Evolutionary conservation across 257 asterid genomes (phyloP).

Genomic region (Primulina huaijiensis): DNA sequence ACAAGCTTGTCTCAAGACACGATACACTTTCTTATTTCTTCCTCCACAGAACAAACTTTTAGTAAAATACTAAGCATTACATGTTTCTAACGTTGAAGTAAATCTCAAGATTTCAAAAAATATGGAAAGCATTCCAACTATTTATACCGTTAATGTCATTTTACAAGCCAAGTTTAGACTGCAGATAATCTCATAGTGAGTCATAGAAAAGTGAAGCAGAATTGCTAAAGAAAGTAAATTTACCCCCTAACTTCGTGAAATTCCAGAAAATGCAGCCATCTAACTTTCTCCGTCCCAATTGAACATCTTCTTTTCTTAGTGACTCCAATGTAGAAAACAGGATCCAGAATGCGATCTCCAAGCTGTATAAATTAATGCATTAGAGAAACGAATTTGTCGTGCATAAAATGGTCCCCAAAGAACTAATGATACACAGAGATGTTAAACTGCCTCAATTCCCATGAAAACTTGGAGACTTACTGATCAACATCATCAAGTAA

Average conservation of each 20-base stretch:
- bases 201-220: slow-evolving; percentile 4
- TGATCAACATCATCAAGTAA: not conserved
- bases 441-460: slow-evolving; percentile 16
- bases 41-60: not conserved
- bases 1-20: slow-evolving; percentile 7
- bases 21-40: not conserved
- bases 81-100: slow-evolving; percentile 3
- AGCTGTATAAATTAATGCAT: slow-evolving; percentile 41
- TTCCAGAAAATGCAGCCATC: slow-evolving; percentile 61
- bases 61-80: not conserved
- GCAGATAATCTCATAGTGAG: not conserved
- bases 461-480: not conserved
- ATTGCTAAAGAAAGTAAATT: slow-evolving; percentile 20
- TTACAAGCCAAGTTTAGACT: not conserved
- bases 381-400: not conserved
- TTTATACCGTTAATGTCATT: not conserved
- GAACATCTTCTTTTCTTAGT: slow-evolving; percentile 66
- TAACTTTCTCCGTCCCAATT: slow-evolving; percentile 57
- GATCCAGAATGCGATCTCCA: slow-evolving; percentile 48
- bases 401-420: not conserved
- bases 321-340: slow-evolving; percentile 66
- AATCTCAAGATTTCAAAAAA: slow-evolving; percentile 9
- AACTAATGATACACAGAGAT: not conserved
- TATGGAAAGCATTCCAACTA: not conserved
- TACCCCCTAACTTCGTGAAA: slow-evolving; percentile 78